These are phyloP conservation scores for Cladosporium sp. DNA, from an alignment of 2,329 filamentous ascomycete genomes.

Conservation along the genomic window DNA sequence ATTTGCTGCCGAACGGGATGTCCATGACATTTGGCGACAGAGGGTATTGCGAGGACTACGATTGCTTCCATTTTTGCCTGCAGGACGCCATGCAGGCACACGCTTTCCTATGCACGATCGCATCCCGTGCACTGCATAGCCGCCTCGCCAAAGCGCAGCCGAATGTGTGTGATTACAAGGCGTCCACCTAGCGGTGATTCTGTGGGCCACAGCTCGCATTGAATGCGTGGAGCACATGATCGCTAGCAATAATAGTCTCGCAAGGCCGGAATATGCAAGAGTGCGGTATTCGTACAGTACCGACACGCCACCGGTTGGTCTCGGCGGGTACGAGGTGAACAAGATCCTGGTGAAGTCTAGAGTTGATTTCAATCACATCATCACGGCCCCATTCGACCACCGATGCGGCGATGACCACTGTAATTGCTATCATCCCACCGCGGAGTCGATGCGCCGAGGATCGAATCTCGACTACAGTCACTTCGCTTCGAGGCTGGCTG, in stretches of 20 bases:
- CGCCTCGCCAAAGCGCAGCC: background rate
- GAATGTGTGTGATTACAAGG: background rate
- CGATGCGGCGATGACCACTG: too few species aligned
- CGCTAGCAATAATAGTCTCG: background rate
- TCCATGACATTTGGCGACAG: background rate
- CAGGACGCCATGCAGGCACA: constrained; percentile 8
- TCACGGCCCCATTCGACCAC: background rate
- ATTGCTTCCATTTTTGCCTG: background rate
- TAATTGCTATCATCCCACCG: background rate
- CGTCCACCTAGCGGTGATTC: background rate
- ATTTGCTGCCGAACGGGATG: too few species aligned
- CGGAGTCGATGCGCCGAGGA: background rate
- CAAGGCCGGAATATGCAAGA: background rate
- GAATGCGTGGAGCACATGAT: background rate
- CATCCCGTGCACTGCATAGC: background rate
- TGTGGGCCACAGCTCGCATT: background rate
- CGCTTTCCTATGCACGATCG: constrained; percentile 3
- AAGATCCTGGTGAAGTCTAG: background rate
- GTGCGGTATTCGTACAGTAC: background rate
- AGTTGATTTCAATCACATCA: background rate
- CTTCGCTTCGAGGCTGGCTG: too few species aligned
- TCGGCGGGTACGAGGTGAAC: background rate
- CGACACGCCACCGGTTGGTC: background rate
- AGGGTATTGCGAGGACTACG: background rate
- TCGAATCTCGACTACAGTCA: too few species aligned